phyloP scores from a whole-genome alignment of 306 rosid genomes.

The Quillaja saponaria region DNA sequence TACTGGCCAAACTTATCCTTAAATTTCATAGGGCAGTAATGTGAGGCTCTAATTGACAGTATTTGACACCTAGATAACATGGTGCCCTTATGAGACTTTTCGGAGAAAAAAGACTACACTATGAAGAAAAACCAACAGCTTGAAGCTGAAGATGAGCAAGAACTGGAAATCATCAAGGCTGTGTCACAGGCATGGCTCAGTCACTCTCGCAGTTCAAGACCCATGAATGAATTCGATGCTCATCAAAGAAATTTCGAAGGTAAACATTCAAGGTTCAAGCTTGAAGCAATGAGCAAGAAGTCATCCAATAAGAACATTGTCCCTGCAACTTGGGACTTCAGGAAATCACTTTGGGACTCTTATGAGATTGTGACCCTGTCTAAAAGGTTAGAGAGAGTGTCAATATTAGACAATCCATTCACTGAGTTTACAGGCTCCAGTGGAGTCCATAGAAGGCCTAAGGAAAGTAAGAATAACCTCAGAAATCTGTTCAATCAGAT shows the following conservation, averaged over 20 bases:
- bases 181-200: conserved; percentile 89
- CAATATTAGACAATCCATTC: conserved; percentile 48
- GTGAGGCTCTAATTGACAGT: conserved; percentile 44
- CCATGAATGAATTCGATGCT: conserved; percentile 62
- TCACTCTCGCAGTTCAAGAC: conserved; percentile 52
- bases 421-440: conserved; percentile 19
- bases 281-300: conserved; percentile 43
- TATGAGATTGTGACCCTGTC: conserved; percentile 85
- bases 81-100: conserved; percentile 36
- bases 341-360: conserved; percentile 83
- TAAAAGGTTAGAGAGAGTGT: conserved; percentile 62
- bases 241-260: conserved; percentile 46
- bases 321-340: conserved; percentile 59
- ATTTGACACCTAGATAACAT: conserved; percentile 26
- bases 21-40: conserved; percentile 10
- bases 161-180: conserved; percentile 74
- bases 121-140: conserved; percentile 59
- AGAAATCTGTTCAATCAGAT: conserved; percentile 57
- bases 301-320: not conserved
- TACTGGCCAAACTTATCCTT: conserved; percentile 33
- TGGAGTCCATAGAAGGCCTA: conserved; percentile 28
- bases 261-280: conserved; percentile 66
- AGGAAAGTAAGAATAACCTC: conserved; percentile 75
- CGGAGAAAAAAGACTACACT: conserved; percentile 2
- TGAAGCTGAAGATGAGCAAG: conserved; percentile 27